Conservation (phyloP, 2,329 filamentous ascomycete genomes). For the Alternaria sp. region DNA sequence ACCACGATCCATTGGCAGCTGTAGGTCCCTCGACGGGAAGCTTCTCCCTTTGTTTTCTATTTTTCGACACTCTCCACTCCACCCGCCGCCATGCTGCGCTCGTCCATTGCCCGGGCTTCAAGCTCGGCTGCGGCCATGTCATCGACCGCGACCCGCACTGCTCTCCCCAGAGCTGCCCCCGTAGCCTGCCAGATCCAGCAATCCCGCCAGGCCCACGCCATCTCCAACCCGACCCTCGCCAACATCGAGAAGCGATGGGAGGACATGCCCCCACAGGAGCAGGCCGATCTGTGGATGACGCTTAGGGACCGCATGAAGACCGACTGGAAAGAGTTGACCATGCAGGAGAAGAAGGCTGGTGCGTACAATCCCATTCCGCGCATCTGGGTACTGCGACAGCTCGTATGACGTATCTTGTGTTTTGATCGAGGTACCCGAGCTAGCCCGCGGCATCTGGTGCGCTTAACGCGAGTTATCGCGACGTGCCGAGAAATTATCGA, state of each 20-base stretch:
- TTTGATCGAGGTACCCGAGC: constrained; percentile 28
- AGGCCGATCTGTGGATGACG: constrained; percentile 99
- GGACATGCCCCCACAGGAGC: constrained; percentile 95
- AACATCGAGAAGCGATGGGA: constrained; percentile 99
- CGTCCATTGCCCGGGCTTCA: constrained; percentile 48
- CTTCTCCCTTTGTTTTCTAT: constrained; percentile 37
- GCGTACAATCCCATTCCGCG: constrained; percentile 56
- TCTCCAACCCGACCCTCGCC: constrained; percentile 95
- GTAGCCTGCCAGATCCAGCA: constrained; percentile 56
- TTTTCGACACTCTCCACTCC: constrained; percentile 49
- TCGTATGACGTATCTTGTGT: constrained; percentile 40
- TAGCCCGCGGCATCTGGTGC: constrained; percentile 22
- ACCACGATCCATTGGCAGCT: constrained; percentile 47
- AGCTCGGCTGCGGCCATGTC: constrained; percentile 45
- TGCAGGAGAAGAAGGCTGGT: constrained; percentile 99
- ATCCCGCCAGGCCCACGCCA: constrained; percentile 78
- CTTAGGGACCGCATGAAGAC: constrained; percentile 98
- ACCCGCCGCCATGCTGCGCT: constrained; percentile 48
- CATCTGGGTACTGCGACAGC: constrained; percentile 18
- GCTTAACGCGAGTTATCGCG: constrained; percentile 16
- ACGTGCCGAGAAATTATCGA: constrained; percentile 14
- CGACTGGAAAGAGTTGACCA: constrained; percentile 92
- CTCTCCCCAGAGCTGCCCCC: constrained; percentile 40
- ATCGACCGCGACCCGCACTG: constrained; percentile 44
- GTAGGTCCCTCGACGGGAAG: constrained; percentile 45